A percentile compares a stretch with the other conserved stretches of the same genome.
phyloP scores from a whole-genome alignment of 2,329 filamentous ascomycete species.

The Aspergillus aculeatus region DNA sequence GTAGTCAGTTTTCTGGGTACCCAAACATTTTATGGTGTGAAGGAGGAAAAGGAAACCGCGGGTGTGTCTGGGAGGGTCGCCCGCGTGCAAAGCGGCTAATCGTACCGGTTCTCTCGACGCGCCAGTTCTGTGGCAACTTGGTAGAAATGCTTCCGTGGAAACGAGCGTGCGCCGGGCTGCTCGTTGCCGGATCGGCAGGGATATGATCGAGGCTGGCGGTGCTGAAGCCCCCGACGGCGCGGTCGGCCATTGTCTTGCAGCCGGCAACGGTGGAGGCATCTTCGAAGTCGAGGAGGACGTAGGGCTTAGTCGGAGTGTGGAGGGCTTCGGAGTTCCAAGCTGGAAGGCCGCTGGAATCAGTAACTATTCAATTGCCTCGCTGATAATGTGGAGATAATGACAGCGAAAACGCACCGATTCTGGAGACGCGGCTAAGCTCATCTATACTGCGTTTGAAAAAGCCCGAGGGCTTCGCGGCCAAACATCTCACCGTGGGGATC shows the following conservation, averaged over 20 bases:
- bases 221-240: conserved; percentile 83
- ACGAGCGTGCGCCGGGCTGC: conserved; percentile 63
- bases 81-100: neutral
- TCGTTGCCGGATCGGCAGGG: conserved; percentile 43
- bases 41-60: neutral
- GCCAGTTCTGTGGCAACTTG: conserved; percentile 67
- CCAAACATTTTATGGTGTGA: no score
- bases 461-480: conserved; percentile 43
- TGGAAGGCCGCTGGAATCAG: conserved; percentile 17
- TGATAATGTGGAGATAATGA: neutral
- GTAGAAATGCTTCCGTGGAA: conserved; percentile 90
- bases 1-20: neutral
- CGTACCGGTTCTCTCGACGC: conserved; percentile 42
- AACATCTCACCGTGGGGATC: conserved; percentile 41
- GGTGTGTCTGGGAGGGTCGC: no score
- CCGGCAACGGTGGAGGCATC: conserved; percentile 33
- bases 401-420: conserved; percentile 47
- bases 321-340: conserved; percentile 44
- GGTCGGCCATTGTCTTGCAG: conserved; percentile 79
- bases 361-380: neutral
- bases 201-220: conserved; percentile 69
- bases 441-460: conserved; percentile 60
- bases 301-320: conserved; percentile 39
- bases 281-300: conserved; percentile 43
- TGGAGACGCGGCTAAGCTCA: conserved; percentile 58